Base-by-base conservation (phyloP, 2,329 filamentous ascomycete species). In the Knoxdaviesia proteae region DNA sequence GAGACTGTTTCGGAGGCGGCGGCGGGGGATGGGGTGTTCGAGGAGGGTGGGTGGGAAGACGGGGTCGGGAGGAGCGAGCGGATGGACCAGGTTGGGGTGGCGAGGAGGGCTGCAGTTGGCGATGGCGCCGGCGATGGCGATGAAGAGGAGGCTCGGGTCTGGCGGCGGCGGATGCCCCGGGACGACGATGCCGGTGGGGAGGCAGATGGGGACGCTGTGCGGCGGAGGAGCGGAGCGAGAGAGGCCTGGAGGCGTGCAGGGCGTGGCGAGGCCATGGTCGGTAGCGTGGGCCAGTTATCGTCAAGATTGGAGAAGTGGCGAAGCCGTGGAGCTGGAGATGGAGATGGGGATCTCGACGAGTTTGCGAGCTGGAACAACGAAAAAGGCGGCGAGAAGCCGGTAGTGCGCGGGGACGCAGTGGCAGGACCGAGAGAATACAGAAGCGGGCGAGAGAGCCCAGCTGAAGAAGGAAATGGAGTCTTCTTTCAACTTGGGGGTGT, bases 1-100 rank as follows among this genome's bases (percentile, higher is more conserved):
- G 79, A 76, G 47, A 92, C 69, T 20, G 1, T 79, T 87, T 20
- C 69, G 55, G 4, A 93, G 68, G 73, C 94, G 84, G 57, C 94
- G 88, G 51, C 74, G 75, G 0, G 96, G 70, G 56, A 84, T 77
- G 39, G 72, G 56, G 1, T 74, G 63, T 0, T 78, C 76, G 47
- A 92, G 44, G 58, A 58, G 51, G 51, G 11, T 38, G 56, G 34
- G 34, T 48, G 38, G 43, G 56, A 44, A 42, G 56, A 39, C 42
- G 52, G 35, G 11, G 54, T 47, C 46, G 55, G 36, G 0, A 90
- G 65, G 5, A 94, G 74, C 6, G 80, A 78, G 34, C 73, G 65
- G 49, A 92, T 77, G 39, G 87, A 94, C 87, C 87, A 94, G 40
- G 72, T 79, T 29, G 87, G 84, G 46, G 69, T 68, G 10, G 73